Conservation (phyloP, 2,329 filamentous ascomycete species). For the Pseudogymnoascus sp. region DNA sequence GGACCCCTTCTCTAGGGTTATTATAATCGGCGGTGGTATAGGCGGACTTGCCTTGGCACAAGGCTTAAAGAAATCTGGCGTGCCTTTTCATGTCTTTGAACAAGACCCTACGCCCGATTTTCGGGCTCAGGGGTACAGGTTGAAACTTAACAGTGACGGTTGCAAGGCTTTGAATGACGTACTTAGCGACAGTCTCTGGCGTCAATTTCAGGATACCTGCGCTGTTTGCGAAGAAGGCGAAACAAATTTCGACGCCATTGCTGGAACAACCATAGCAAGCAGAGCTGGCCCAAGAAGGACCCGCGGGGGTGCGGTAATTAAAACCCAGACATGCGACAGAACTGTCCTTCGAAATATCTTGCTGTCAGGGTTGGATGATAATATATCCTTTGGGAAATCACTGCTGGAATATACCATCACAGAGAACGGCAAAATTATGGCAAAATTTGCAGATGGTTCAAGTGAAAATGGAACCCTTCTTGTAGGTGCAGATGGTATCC, state of each 20-base stretch:
- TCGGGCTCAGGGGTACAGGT: conserved; percentile 32
- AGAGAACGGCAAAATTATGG: conserved; percentile 19
- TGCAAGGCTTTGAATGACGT: conserved; percentile 16
- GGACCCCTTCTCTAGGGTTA: conserved; percentile 15
- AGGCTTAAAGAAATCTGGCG: conserved; percentile 28
- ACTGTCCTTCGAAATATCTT: conserved; percentile 30
- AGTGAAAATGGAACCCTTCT: conserved; percentile 28
- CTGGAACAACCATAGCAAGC: conserved; percentile 8
- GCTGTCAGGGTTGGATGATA: conserved; percentile 25
- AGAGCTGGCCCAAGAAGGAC: background rate
- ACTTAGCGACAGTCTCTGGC: conserved; percentile 16
- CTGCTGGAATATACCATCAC: conserved; percentile 19
- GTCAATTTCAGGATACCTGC: conserved; percentile 20
- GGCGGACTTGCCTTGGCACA: conserved; percentile 32
- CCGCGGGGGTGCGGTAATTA: conserved; percentile 9
- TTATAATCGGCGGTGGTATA: conserved; percentile 33
- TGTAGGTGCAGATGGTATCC: conserved; percentile 34
- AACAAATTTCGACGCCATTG: conserved; percentile 15
- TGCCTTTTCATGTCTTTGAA: conserved; percentile 33
- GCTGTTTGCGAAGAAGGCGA: conserved; percentile 13
- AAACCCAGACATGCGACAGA: conserved; percentile 24
- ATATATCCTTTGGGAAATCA: conserved; percentile 29
- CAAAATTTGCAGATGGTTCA: conserved; percentile 30
- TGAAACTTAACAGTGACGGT: conserved; percentile 27
- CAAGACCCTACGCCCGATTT: conserved; percentile 26